Evolutionary conservation across 768 basidiomycete species (phyloP).

Genomic region (Roridomyces roridus): DNA sequence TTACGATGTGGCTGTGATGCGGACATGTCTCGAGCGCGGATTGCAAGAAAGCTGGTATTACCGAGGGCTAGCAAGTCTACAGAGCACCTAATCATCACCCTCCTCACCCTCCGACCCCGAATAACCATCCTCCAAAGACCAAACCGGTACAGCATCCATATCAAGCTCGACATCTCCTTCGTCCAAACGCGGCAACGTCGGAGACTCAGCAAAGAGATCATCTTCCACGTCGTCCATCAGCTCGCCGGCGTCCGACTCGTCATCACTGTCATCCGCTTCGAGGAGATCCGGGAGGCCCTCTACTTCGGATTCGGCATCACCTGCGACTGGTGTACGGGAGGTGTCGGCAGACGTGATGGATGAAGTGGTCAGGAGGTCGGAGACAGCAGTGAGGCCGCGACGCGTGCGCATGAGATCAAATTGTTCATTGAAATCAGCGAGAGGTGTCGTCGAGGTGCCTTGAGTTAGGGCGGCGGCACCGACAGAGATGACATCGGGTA

Average conservation of each 20-base stretch:
- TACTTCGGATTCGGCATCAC: too few species aligned
- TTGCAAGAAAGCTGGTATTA: too few species aligned
- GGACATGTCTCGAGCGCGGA: too few species aligned
- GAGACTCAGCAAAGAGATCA: background rate
- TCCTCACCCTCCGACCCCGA: too few species aligned
- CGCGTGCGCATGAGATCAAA: slow-evolving; percentile 13
- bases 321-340: too few species aligned
- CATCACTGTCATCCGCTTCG: background rate
- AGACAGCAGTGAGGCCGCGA: slow-evolving; percentile 4
- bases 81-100: too few species aligned
- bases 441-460: slow-evolving; percentile 9
- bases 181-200: background rate
- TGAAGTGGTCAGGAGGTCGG: background rate
- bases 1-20: too few species aligned
- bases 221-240: background rate
- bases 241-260: background rate
- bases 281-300: background rate
- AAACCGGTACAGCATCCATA: background rate
- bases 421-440: slow-evolving; percentile 19
- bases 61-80: too few species aligned
- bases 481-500: slow-evolving; percentile 21
- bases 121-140: background rate
- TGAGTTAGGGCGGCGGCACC: slow-evolving; percentile 11
- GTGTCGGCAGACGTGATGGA: background rate
- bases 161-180: slow-evolving; percentile 1